A percentile compares a stretch with the other conserved stretches of the same genome.
These are phyloP conservation scores for Secale cereale DNA, from an alignment of 176 grass and related monocot genomes.

Conservation along the genomic window DNA sequence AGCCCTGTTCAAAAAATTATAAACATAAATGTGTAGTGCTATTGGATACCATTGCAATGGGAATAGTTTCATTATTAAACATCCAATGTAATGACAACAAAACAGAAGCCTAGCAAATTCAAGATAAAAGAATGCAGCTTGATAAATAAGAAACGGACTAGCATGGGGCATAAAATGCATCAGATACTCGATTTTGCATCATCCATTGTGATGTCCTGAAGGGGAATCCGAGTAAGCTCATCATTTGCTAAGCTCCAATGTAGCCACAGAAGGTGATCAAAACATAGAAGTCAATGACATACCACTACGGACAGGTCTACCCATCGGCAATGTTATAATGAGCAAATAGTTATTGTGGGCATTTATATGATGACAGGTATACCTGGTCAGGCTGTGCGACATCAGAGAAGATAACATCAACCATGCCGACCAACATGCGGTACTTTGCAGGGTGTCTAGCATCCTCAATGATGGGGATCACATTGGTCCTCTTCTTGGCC, in stretches of 20 bases:
- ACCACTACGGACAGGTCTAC: neutral
- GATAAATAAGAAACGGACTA: neutral
- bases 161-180: slow-evolving; percentile 27
- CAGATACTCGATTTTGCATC: slow-evolving; percentile 91
- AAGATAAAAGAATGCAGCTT: neutral
- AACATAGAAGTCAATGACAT: neutral
- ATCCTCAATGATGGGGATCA: slow-evolving; percentile 96
- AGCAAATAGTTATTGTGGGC: neutral
- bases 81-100: neutral
- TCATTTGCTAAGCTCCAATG: slow-evolving; percentile 47
- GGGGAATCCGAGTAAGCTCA: slow-evolving; percentile 92
- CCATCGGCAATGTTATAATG: neutral
- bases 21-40: no score
- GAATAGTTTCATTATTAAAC: neutral
- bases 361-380: neutral
- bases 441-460: slow-evolving; percentile 89
- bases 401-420: slow-evolving; percentile 98
- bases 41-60: neutral
- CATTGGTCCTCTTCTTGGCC: slow-evolving; percentile 95
- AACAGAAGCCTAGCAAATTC: neutral
- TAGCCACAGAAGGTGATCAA: neutral
- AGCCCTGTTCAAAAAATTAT: neutral
- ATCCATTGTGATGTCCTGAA: slow-evolving; percentile 93
- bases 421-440: slow-evolving; percentile 92
- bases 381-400: slow-evolving; percentile 98